Evolutionary conservation across 768 basidiomycete genomes (phyloP).

Genomic region (Cyclocybe cylindracea): DNA sequence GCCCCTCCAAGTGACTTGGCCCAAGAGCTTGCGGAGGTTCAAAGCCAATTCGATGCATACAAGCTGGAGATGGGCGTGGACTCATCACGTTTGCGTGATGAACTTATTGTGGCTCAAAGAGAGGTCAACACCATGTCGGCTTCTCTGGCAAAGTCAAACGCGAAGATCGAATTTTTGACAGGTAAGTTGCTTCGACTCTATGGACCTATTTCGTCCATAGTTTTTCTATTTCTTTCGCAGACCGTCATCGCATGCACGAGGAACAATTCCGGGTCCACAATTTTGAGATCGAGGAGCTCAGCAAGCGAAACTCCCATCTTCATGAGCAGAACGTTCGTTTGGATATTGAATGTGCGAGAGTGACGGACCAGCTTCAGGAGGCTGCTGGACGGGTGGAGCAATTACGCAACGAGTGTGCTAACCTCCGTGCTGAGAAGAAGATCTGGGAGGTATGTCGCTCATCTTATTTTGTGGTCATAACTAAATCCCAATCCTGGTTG

Average conservation of each 20-base stretch:
- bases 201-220: neutral
- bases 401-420: conserved; percentile 82
- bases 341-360: conserved; percentile 74
- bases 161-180: conserved; percentile 74
- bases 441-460: conserved; percentile 77
- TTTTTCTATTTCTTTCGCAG: conserved; percentile 35
- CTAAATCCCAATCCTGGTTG: neutral
- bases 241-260: conserved; percentile 69
- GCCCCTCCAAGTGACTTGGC: conserved; percentile 37
- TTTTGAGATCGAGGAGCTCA: conserved; percentile 65
- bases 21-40: conserved; percentile 69
- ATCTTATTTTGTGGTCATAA: neutral
- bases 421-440: conserved; percentile 89
- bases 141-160: conserved; percentile 79
- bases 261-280: conserved; percentile 65
- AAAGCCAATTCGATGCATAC: conserved; percentile 81
- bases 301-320: conserved; percentile 69
- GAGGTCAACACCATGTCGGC: conserved; percentile 68
- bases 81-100: conserved; percentile 68
- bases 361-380: conserved; percentile 63
- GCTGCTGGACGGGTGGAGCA: conserved; percentile 69
- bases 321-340: conserved; percentile 73
- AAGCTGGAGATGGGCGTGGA: conserved; percentile 82
- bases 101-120: conserved; percentile 61
- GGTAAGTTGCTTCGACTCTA: conserved; percentile 44